A percentile compares a stretch with the other conserved stretches of the same genome.
Conservation (phyloP, 2,329 filamentous ascomycete genomes). For the Ascochyta koolunga region DNA sequence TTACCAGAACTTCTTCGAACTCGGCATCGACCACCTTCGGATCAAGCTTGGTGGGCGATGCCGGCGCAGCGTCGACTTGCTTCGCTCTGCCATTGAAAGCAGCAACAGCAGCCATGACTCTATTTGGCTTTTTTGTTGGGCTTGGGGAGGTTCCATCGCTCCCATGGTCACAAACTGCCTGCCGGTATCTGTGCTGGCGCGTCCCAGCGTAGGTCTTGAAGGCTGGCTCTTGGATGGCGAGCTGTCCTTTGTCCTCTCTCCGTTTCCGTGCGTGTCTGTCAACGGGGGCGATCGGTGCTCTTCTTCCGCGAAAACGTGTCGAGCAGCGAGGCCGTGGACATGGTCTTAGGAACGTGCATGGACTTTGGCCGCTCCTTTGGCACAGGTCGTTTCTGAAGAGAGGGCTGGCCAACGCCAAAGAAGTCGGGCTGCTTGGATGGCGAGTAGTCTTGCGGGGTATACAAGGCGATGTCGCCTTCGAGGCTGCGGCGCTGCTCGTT, state of each 20-base stretch:
- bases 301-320: constrained; percentile 49
- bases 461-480: constrained; percentile 63
- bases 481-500: constrained; percentile 53
- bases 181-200: constrained; percentile 38
- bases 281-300: constrained; percentile 43
- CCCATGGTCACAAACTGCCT: constrained; percentile 15
- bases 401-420: constrained; percentile 58
- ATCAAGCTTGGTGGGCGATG: constrained; percentile 51
- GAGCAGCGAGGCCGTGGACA: constrained; percentile 50
- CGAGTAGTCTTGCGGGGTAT: constrained; percentile 65
- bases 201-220: constrained; percentile 29
- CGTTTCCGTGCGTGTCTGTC: constrained; percentile 44
- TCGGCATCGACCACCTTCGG: constrained; percentile 65
- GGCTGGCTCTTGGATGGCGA: constrained; percentile 26
- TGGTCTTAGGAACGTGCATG: constrained; percentile 52
- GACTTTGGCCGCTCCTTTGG: constrained; percentile 59
- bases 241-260: constrained; percentile 32
- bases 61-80: constrained; percentile 38
- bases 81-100: constrained; percentile 63
- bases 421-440: constrained; percentile 68
- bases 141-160: constrained; percentile 26
- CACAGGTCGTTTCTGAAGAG: constrained; percentile 39
- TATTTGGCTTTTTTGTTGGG: constrained; percentile 52
- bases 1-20: constrained; percentile 66
- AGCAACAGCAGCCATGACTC: constrained; percentile 70